Evolutionary conservation across 805 yeast genomes (phyloP).

Genomic region (Yamadazyma phyllophila): DNA sequence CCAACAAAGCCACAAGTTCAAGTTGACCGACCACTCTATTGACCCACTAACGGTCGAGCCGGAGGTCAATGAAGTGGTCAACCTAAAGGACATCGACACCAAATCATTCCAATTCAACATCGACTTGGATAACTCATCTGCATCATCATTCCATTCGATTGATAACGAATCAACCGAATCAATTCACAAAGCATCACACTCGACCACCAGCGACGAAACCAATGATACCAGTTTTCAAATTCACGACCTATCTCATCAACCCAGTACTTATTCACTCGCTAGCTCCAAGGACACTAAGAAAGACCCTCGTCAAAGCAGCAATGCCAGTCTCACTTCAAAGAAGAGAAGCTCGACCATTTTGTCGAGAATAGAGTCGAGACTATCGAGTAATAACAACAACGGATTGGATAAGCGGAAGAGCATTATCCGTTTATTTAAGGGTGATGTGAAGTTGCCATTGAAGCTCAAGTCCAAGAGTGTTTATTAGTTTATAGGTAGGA

Average conservation of each 20-base stretch:
- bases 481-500: constrained; percentile 6
- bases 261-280: constrained; percentile 1
- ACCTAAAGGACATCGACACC: constrained; percentile 11
- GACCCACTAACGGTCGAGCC: constrained; percentile 9
- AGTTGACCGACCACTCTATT: not conserved
- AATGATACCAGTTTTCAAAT: constrained; percentile 10
- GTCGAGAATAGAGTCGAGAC: constrained; percentile 8
- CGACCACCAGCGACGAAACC: constrained; percentile 5
- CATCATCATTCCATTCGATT: constrained; percentile 9
- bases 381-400: not conserved
- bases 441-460: constrained; percentile 17
- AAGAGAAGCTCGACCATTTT: constrained; percentile 8
- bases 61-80: constrained; percentile 9
- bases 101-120: constrained; percentile 14
- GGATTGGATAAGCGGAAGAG: constrained; percentile 15
- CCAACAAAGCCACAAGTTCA: not conserved
- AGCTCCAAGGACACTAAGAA: not conserved
- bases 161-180: constrained; percentile 3
- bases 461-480: constrained; percentile 19
- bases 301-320: not conserved
- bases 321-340: not conserved
- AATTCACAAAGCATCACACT: not conserved
- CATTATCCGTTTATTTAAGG: constrained; percentile 16
- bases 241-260: constrained; percentile 3
- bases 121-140: constrained; percentile 8